Evolutionary conservation across 306 rosid genomes (phyloP), one percentile per base, ranked within the genome.

Genomic region (Herpetospermum pedunculosum): DNA sequence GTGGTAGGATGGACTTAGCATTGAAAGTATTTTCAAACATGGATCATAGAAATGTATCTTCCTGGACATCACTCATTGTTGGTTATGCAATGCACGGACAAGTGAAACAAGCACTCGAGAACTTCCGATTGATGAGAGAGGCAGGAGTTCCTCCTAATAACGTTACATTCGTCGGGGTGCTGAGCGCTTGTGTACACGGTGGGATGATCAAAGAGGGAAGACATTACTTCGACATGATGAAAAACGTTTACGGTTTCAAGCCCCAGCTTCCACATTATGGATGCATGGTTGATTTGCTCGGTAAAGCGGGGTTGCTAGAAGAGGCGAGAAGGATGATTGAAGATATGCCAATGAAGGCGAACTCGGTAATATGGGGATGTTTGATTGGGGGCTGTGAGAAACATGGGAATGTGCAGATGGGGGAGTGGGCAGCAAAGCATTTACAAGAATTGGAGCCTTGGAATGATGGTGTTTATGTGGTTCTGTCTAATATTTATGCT

Each of bases 21-120:
- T 70, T 76, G 48, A 81, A 6, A 78, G 92, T 90, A 71, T 90
- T 90, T 77, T 83, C 75, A 0, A 64, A 69, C 3, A 86, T 88
- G 90, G 85, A 73, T 74, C 81, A 75, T 23, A 59, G 78, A 70
- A 88, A 81, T 71, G 87, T 88, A 21, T 88, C 89, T 0, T 88
- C 96, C 0, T 90, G 96, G 96, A 90, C 96, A 1, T 90, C 96
- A 23, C 77, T 90, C 90, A 90, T 90, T 29, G 94, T 88, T 77
- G 93, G 92, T 60, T 90, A 88, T 62, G 96, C 84, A 13, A 87
- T 84, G 89, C 94, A 88, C 23, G 96, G 96, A 50, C 86, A 79
- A 77, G 88, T 79, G n/a, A 75, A 82, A 18, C 90, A 88, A 75
- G 94, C 94, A 2, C 87, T 90, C 23, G 87, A 78, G 5, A 86